These are phyloP conservation scores for Pleurotus eryngii DNA, from an alignment of 768 basidiomycete genomes.

Conservation along the genomic window DNA sequence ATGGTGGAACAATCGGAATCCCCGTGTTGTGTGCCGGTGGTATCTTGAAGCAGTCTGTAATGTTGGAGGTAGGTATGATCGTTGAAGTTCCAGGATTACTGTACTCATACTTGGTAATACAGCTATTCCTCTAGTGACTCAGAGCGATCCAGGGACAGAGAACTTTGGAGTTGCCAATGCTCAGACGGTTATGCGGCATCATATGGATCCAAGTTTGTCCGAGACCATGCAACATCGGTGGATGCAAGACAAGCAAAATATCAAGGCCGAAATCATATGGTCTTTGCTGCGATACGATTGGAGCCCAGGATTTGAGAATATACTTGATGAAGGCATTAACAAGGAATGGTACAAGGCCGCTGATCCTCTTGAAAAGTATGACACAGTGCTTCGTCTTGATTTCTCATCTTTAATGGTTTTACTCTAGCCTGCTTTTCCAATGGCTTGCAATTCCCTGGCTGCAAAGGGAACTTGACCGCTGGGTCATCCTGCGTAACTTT, in stretches of 20 bases:
- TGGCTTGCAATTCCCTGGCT: conserved; percentile 35
- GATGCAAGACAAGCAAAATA: conserved; percentile 25
- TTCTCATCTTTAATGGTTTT: not conserved
- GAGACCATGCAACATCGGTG: conserved; percentile 32
- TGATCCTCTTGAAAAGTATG: conserved; percentile 20
- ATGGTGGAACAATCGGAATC: conserved; percentile 11
- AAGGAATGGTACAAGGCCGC: conserved; percentile 25
- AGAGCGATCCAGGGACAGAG: conserved; percentile 41
- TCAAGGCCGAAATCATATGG: conserved; percentile 38
- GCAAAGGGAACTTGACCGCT: conserved; percentile 32
- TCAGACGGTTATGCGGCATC: conserved; percentile 34
- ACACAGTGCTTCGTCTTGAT: not conserved
- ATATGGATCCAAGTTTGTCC: conserved; percentile 23
- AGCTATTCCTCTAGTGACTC: conserved; percentile 33
- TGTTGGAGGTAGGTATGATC: conserved; percentile 11
- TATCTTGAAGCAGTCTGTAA: conserved; percentile 26
- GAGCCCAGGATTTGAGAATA: conserved; percentile 31
- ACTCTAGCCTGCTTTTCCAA: conserved; percentile 24
- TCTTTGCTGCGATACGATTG: conserved; percentile 24
- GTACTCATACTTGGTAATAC: not conserved
- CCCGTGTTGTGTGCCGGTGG: conserved; percentile 28
- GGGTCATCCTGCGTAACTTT: conserved; percentile 17
- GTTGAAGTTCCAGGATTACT: not conserved
- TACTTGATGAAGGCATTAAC: conserved; percentile 27
- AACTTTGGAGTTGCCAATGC: conserved; percentile 42